Conservation (phyloP, 495 filamentous ascomycete genomes). For the Aspergillus nanangensis region DNA sequence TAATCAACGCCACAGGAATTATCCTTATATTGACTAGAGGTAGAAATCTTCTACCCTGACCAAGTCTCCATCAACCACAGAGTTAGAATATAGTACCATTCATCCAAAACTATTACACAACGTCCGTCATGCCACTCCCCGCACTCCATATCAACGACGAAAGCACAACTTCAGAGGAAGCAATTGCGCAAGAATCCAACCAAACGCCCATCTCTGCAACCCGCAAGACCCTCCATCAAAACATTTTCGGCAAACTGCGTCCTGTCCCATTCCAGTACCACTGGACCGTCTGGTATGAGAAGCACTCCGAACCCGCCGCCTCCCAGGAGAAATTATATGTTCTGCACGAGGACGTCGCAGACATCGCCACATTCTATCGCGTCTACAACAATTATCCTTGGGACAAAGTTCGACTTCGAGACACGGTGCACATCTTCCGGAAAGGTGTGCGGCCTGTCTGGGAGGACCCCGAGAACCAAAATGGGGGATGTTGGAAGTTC, state of each 20-base stretch:
- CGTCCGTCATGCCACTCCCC: slow-evolving; percentile 13
- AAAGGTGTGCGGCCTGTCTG: slow-evolving; percentile 79
- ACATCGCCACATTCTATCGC: slow-evolving; percentile 80
- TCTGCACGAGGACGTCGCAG: slow-evolving; percentile 63
- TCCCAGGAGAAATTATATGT: slow-evolving; percentile 63
- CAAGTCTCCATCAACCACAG: too few relatives aligned
- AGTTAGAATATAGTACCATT: background rate
- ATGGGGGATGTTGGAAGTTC: slow-evolving; percentile 84
- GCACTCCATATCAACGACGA: slow-evolving; percentile 14
- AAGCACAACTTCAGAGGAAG: too few relatives aligned
- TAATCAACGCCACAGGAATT: too few relatives aligned
- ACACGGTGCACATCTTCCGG: slow-evolving; percentile 87
- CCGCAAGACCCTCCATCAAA: slow-evolving; percentile 30
- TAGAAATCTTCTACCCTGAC: too few relatives aligned
- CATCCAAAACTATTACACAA: background rate
- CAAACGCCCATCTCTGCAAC: slow-evolving; percentile 8
- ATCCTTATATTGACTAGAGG: too few relatives aligned
- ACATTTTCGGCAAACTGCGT: slow-evolving; percentile 43
- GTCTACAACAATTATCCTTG: slow-evolving; percentile 86
- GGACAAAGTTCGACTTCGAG: slow-evolving; percentile 67
- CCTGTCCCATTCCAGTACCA: slow-evolving; percentile 47
- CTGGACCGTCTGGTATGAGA: slow-evolving; percentile 59
- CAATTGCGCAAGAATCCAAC: too few relatives aligned
- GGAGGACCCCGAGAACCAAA: slow-evolving; percentile 81
- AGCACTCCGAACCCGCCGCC: slow-evolving; percentile 28